Base-by-base conservation (phyloP, 2,329 filamentous ascomycete genomes). In the Anthostomella pinea region DNA sequence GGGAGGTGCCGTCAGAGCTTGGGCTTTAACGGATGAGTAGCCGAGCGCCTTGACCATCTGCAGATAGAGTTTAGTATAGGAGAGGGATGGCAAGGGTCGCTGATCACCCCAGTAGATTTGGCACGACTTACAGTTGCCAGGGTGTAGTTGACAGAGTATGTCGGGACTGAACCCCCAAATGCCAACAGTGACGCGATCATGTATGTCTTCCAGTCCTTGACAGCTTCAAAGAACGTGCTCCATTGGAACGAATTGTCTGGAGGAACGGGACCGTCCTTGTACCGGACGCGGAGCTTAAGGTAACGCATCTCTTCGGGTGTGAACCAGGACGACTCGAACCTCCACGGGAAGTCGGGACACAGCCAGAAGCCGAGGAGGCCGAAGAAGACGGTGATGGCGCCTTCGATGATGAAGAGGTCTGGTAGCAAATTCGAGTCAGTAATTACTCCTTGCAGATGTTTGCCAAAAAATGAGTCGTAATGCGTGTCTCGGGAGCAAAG, bases 1-100 rank as follows among this genome's bases (percentile, higher is more conserved):
- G 41, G 56, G 56, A 14, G 56, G 56, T 6, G 45, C 45, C 21
- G 47, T 57, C 31, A 58, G 23, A 14, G 50, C 51, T 43, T 57
- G 56, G 3, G 56, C 56, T 14, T 45, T 49, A 20, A 49, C 39
- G 4, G 53, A 42, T 8, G 48, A 48, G 41, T 56, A 58, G 2
- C 56, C 56, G 23, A 58, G 38, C 43, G 50, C 50, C 17, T 43
- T 44, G 30, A 58, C 39, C 40, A 57, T 57, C 30, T 33, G 15
- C 17, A 23, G 11, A 5, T 5, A 7, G 13, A 5, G 21, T 5
- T 24, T 25, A 21, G n/a, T 11, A 20, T 6, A 30, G 28, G 8
- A 15, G 8, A 8, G 17, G 13, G 9, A 5, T 6, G 6, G 8
- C 9, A 15, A 30, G 28, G n/a, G n/a, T n/a, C n/a, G n/a, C n/a